Evolutionary conservation across 305 asterid species (phyloP).

Genomic region (Fraxinus baroniana): DNA sequence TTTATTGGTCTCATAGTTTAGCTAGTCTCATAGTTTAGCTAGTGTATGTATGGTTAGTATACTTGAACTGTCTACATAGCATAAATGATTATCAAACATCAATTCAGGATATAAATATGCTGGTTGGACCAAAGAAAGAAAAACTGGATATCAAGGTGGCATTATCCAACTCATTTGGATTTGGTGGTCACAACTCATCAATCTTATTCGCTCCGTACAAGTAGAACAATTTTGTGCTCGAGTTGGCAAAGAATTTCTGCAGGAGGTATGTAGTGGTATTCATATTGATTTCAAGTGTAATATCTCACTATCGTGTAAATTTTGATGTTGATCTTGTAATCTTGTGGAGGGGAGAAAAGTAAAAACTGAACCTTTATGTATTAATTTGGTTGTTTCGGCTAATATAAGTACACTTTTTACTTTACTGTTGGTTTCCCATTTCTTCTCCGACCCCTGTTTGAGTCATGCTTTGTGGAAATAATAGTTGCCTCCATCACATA

Average conservation of each 20-base stretch:
- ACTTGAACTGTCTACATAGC: background rate
- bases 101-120: slow-evolving; percentile 38
- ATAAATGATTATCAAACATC: background rate
- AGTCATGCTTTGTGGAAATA: background rate
- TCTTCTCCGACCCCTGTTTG: background rate
- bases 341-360: background rate
- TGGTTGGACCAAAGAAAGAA: slow-evolving; percentile 50
- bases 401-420: background rate
- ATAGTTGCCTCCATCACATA: background rate
- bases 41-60: background rate
- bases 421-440: background rate
- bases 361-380: background rate
- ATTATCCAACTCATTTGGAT: slow-evolving; percentile 55
- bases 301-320: background rate
- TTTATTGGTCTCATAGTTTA: background rate
- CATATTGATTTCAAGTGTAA: background rate
- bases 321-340: background rate
- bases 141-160: slow-evolving; percentile 49
- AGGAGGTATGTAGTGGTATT: background rate
- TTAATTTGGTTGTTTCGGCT: background rate
- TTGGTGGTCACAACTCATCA: slow-evolving; percentile 61
- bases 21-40: background rate
- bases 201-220: slow-evolving; percentile 51
- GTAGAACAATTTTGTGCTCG: slow-evolving; percentile 17
- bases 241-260: background rate